Evolutionary conservation across 768 basidiomycete species (phyloP), one percentile per base, ranked within the genome.

Genomic region (Mycena galericulata): DNA sequence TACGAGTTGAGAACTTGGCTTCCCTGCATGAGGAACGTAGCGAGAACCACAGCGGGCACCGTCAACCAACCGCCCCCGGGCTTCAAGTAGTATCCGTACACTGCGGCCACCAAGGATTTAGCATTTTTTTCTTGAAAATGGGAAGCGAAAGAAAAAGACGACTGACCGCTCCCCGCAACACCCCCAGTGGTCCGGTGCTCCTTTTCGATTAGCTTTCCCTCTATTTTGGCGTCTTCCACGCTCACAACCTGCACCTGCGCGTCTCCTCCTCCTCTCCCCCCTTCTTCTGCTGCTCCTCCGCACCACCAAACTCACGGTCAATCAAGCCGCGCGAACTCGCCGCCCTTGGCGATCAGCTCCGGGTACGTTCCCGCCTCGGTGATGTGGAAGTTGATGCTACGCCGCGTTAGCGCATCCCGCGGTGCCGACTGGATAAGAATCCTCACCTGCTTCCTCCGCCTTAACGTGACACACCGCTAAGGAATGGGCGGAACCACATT

Each of bases 361-460:
- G 78, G 70, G 72, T 86, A 91, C 0, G 88, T 87, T 26, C 68
- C 96, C 18, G 84, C 86, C 78, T 97, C 94, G 26, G 87, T 87
- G 63, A 98, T 89, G 36, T 81, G 83, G 86, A 91, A 92, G 78
- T 92, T 92, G 82, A 91, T 91, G 73, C 89, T 90, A 69, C 30
- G 10, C n/a, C n/a, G 36, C 15, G 12, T 68, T 58, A 68, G 56
- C 18, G 11, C 38, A 27, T 5, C 2, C 40, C 18, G 15, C 45
- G 46, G 41, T 30, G 18, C 26, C 38, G 50, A 51, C 4, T 14
- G 56, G 18, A 6, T 54, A 1, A 22, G 36, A 26, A 20, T 24
- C n/a, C n/a, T n/a, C n/a, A n/a, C n/a, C n/a, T n/a, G n/a, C n/a
- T n/a, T n/a, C n/a, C n/a, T n/a, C n/a, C 86, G 65, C 86, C 86